These are phyloP conservation scores for Penicillium occitanis DNA, from an alignment of 2,329 filamentous ascomycete species.

Conservation along the genomic window DNA sequence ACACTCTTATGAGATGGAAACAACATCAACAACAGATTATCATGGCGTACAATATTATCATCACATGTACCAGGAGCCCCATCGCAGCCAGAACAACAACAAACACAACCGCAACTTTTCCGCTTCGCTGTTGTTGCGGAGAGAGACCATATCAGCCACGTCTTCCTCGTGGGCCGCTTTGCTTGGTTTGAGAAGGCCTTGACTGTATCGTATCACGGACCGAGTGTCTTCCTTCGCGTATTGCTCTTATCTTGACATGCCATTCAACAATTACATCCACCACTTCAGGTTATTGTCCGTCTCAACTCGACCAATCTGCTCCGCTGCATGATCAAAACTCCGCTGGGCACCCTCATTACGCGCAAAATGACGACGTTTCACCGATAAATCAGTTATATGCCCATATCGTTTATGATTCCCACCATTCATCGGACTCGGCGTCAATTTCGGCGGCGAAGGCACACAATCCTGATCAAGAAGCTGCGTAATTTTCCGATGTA, in stretches of 20 bases:
- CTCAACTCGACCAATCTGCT: background rate
- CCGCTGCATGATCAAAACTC: background rate
- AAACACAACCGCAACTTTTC: constrained; percentile 7
- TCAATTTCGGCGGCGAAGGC: constrained; percentile 1
- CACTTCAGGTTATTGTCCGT: background rate
- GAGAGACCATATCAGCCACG: constrained; percentile 3
- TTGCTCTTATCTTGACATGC: background rate
- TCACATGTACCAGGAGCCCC: background rate
- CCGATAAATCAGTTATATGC: background rate
- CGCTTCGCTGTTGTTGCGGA: constrained; percentile 2
- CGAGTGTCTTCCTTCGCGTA: background rate
- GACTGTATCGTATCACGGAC: background rate
- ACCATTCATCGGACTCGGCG: background rate
- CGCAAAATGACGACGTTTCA: background rate
- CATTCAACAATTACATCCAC: background rate
- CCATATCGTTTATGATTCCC: background rate
- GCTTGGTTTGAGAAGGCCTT: constrained; percentile 2
- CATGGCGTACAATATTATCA: background rate
- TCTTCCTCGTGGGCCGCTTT: constrained; percentile 3
- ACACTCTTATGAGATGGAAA: background rate
- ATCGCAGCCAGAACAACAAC: background rate
- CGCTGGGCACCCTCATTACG: background rate
- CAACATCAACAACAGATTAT: background rate
- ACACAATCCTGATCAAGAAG: constrained; percentile 21
- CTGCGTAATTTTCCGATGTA: constrained; percentile 29